These are phyloP conservation scores for Hawksworthiomyces lignivorus DNA, from an alignment of 2,329 filamentous ascomycete genomes.

Conservation along the genomic window DNA sequence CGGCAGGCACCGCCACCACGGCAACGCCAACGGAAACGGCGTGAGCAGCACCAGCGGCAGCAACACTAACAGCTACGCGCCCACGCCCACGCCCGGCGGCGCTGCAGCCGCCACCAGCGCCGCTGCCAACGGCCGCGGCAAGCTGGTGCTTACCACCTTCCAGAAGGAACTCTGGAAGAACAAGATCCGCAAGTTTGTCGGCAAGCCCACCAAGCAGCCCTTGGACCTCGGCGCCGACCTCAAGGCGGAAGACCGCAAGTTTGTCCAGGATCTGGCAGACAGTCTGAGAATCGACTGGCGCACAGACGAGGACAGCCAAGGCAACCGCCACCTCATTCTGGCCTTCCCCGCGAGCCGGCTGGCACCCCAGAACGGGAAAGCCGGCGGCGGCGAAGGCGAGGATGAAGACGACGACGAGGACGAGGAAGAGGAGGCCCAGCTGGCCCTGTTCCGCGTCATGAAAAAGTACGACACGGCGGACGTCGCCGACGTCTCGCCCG, in stretches of 20 bases:
- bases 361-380: background rate
- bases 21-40: background rate
- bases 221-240: constrained; percentile 68
- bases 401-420: constrained; percentile 63
- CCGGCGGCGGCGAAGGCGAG: constrained; percentile 26
- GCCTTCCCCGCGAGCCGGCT: constrained; percentile 36
- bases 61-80: constrained; percentile 3
- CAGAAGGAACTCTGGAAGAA: constrained; percentile 79
- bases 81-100: constrained; percentile 4
- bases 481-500: constrained; percentile 69
- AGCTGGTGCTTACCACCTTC: constrained; percentile 65
- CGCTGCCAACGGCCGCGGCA: constrained; percentile 46
- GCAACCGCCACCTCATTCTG: constrained; percentile 44
- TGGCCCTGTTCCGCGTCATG: constrained; percentile 77
- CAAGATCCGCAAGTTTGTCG: constrained; percentile 74
- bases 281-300: constrained; percentile 50
- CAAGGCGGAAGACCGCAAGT: constrained; percentile 81
- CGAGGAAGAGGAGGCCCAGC: constrained; percentile 74
- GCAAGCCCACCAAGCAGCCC: constrained; percentile 54
- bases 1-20: background rate
- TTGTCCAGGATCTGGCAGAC: constrained; percentile 78
- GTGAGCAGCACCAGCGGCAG: constrained; percentile 16
- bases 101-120: background rate
- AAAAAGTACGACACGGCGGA: constrained; percentile 87
- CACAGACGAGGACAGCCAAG: constrained; percentile 49